phyloP scores from a whole-genome alignment of 192 early-diverging fungal genomes.

The Obelidium mucronatum region DNA sequence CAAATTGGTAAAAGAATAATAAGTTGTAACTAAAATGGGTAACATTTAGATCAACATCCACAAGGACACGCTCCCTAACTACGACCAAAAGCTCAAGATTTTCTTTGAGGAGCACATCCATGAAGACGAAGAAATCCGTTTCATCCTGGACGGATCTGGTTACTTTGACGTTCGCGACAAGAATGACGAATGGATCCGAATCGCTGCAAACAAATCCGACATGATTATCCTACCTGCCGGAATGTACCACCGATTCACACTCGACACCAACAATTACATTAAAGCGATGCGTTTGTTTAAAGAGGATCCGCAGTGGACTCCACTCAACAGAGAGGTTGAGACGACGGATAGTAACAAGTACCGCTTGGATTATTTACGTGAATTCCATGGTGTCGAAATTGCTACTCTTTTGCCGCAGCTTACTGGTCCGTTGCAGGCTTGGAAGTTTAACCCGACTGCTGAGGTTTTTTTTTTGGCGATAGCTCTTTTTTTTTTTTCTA shows the following conservation, averaged over 20 bases:
- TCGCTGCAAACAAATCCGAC: conserved; percentile 76
- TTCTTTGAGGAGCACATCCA: conserved; percentile 85
- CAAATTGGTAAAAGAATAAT: no score
- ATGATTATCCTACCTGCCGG: conserved; percentile 93
- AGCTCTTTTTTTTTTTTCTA: no score
- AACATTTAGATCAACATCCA: conserved; percentile 86
- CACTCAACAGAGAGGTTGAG: conserved; percentile 25
- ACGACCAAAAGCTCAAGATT: conserved; percentile 91
- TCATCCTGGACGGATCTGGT: conserved; percentile 89
- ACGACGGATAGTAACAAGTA: conserved; percentile 34
- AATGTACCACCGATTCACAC: conserved; percentile 96
- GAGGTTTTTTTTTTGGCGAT: no score
- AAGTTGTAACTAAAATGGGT: no score
- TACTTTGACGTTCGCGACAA: conserved; percentile 78
- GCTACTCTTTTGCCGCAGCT: not conserved
- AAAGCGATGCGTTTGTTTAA: conserved; percentile 80
- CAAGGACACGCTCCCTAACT: conserved; percentile 80
- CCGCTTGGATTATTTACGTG: conserved; percentile 27
- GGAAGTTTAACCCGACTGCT: conserved; percentile 25
- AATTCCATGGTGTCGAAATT: not conserved
- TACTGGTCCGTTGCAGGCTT: conserved; percentile 18
- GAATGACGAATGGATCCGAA: conserved; percentile 87
- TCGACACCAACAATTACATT: conserved; percentile 88
- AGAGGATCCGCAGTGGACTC: conserved; percentile 42
- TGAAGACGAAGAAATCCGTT: conserved; percentile 89